Evolutionary conservation across 2,329 filamentous ascomycete species (phyloP).

Genomic region (Penicillium sp.): DNA sequence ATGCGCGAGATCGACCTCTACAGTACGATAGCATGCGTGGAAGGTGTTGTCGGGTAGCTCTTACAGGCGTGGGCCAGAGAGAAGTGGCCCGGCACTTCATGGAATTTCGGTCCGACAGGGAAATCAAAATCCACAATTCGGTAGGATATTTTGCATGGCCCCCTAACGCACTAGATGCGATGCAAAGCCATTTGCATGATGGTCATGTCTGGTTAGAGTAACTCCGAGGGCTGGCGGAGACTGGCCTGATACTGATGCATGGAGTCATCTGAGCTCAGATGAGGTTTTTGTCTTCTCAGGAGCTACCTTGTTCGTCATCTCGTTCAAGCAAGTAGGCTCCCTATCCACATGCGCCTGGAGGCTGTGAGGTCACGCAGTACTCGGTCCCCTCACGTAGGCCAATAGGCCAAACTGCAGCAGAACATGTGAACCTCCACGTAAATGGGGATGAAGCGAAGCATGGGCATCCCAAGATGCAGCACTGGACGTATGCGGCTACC

Average conservation of each 20-base stretch:
- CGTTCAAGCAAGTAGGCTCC: slow-evolving; percentile 14
- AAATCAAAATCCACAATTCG: not conserved
- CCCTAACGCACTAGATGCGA: not conserved
- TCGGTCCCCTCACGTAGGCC: slow-evolving; percentile 3
- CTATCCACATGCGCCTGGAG: not conserved
- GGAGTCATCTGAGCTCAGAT: slow-evolving; percentile 1
- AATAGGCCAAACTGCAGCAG: not conserved
- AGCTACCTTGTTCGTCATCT: not conserved
- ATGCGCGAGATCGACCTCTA: not conserved
- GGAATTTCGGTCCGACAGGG: not conserved
- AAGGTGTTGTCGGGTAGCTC: no score
- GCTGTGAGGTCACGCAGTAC: not conserved
- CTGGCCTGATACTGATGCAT: not conserved
- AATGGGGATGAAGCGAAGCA: not conserved
- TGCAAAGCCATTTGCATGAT: not conserved
- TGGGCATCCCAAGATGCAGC: not conserved
- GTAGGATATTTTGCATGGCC: not conserved
- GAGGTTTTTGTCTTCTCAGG: not conserved
- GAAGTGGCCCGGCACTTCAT: no score
- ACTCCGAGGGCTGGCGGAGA: not conserved
- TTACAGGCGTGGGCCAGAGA: not conserved
- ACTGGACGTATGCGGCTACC: slow-evolving; percentile 1
- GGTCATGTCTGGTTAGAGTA: not conserved
- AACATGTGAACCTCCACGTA: not conserved
- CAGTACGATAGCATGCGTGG: not conserved